Evolutionary conservation across 208 protist genomes (phyloP), one percentile per base, ranked within the genome.

Genomic region (Wallacemonas collosoma): DNA sequence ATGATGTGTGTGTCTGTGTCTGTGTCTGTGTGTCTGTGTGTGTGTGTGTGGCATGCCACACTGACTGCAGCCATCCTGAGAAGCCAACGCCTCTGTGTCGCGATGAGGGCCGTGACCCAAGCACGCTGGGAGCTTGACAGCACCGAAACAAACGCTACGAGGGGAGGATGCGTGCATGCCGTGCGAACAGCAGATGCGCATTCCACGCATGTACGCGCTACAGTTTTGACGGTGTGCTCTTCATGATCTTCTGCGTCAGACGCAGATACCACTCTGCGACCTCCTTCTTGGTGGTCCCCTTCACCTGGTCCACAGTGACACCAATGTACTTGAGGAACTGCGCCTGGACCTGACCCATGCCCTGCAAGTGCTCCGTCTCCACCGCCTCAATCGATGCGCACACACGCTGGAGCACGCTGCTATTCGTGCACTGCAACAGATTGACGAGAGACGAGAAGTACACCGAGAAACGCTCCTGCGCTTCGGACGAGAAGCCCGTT

Each of bases 301-400:
- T 53, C 39, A 90, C 76, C 38, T 64, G 63, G 65, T 93, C 87
- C 6, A 95, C 86, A 17, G 79, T 77, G 5, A 15, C 41, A 68
- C 75, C 82, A 63, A 93, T 83, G 74, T 92, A 86, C 73, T 93
- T 89, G 39, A 93, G 77, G 43, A 88, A 88, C 61, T 91, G 81
- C 47, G 73, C 55, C 71, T 91, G 87, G 12, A 85, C 63, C 17
- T 60, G 72, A 14, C 75, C 78, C 1, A 86, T 79, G 53, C 80
- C 80, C 15, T 77, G 80, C 17, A 95, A 73, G 64, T 95, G 86
- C 62, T 95, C 88, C 67, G 93, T 69, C 67, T 86, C 67, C 9
- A 95, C 79, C 39, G 88, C 84, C 80, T 95, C 88, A 11, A 95
- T 81, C 2, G 91, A 95, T 40, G 88, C 88, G 50, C 88, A 93